Conservation (phyloP, 2,329 filamentous ascomycete genomes). For the Alternaria angustiovoidea region DNA sequence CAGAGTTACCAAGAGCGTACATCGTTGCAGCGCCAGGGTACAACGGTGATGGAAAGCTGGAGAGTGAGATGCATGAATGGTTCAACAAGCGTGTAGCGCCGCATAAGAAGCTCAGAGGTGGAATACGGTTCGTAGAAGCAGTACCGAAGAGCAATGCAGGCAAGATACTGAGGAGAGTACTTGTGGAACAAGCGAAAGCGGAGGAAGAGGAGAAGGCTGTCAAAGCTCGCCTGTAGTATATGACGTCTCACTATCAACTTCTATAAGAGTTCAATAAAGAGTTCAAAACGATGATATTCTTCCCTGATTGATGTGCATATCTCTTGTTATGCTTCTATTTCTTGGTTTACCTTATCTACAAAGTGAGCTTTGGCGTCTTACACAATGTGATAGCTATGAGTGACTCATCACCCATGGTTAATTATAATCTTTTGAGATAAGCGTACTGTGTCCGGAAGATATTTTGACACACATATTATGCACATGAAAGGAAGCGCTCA, state of each 20-base stretch:
- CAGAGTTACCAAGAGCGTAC: not conserved
- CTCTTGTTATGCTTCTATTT: too few relatives aligned
- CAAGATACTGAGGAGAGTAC: not conserved
- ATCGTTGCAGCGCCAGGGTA: not conserved
- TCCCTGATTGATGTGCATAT: not conserved
- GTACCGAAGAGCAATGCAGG: not conserved
- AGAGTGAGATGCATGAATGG: not conserved
- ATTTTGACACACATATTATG: too few relatives aligned
- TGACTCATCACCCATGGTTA: too few relatives aligned
- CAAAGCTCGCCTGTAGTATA: not conserved
- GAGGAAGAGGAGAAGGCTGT: not conserved
- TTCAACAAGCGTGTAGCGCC: not conserved
- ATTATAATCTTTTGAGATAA: too few relatives aligned
- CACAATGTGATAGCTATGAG: too few relatives aligned
- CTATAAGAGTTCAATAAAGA: not conserved
- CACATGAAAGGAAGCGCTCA: too few relatives aligned
- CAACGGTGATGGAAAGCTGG: not conserved
- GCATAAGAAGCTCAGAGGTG: not conserved
- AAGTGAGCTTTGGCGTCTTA: too few relatives aligned
- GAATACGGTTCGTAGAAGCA: not conserved
- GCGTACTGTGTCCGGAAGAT: too few relatives aligned
- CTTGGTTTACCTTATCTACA: too few relatives aligned
- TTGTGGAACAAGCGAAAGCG: not conserved
- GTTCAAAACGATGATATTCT: fast-evolving
- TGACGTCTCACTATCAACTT: fast-evolving